phyloP scores from a whole-genome alignment of 2,329 filamentous ascomycete genomes.

The Ophiostoma montium region DNA sequence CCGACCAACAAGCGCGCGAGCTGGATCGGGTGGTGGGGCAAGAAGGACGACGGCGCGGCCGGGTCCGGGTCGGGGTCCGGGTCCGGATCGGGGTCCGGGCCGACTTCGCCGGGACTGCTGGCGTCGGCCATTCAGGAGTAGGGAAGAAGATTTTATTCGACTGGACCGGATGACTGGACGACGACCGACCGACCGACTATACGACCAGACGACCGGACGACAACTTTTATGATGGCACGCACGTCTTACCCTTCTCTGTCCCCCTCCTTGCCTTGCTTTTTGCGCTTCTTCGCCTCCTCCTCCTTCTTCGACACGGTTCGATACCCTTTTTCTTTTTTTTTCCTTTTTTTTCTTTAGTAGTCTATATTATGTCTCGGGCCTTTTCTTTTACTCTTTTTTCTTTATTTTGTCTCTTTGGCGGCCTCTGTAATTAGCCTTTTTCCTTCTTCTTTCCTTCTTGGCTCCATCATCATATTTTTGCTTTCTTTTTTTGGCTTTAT shows the following conservation, averaged over 20 bases:
- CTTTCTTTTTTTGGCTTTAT: too few species aligned
- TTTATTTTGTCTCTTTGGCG: background rate
- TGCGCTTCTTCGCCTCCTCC: too few species aligned
- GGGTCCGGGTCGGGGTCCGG: too few species aligned
- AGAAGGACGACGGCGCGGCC: constrained; percentile 34
- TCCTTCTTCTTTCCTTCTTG: background rate
- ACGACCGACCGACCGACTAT: too few species aligned
- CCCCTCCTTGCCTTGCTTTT: too few species aligned
- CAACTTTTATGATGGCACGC: too few species aligned
- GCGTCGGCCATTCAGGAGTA: background rate
- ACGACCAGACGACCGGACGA: too few species aligned
- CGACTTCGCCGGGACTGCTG: background rate
- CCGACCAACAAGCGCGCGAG: constrained; percentile 43
- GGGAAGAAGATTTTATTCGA: too few species aligned
- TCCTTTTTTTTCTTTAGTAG: background rate
- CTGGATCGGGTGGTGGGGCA: constrained; percentile 49
- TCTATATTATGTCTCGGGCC: background rate
- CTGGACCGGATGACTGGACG: too few species aligned
- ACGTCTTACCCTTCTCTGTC: too few species aligned
- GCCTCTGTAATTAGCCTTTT: background rate
- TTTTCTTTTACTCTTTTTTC: background rate
- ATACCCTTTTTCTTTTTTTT: background rate
- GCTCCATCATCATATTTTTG: too few species aligned
- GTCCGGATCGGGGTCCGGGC: too few species aligned
- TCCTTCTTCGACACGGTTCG: background rate